Conservation (phyloP, 1,284 basidiomycete species). For the Cryptococcus sp. region DNA sequence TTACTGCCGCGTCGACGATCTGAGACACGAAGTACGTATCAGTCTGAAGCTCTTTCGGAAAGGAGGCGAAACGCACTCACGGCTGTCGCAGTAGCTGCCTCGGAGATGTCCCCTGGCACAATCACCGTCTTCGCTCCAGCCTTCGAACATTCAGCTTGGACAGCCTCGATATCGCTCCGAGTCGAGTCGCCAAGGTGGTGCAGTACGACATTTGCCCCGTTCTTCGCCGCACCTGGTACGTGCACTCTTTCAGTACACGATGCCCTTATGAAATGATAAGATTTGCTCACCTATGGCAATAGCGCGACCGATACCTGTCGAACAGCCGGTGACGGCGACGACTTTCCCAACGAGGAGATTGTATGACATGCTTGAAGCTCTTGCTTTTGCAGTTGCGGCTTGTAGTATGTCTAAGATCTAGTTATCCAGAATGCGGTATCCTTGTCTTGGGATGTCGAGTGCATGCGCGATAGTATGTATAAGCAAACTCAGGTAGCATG, state of each 20-base stretch:
- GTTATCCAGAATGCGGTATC: too few species aligned
- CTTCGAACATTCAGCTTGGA: constrained; percentile 59
- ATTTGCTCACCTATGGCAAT: constrained; percentile 62
- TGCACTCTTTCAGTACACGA: constrained; percentile 1
- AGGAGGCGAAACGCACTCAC: constrained; percentile 45
- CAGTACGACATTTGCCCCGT: constrained; percentile 69
- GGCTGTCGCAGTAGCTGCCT: constrained; percentile 63
- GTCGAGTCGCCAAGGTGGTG: constrained; percentile 69
- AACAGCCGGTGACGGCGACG: constrained; percentile 72
- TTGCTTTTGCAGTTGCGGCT: background rate
- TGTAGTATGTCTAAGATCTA: too few species aligned
- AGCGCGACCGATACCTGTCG: constrained; percentile 77
- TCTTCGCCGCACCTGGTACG: constrained; percentile 52
- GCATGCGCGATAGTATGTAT: too few species aligned
- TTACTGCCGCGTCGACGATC: constrained; percentile 64
- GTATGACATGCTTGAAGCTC: constrained; percentile 13
- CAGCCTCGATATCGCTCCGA: constrained; percentile 51
- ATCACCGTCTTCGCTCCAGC: constrained; percentile 51
- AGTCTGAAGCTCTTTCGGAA: background rate
- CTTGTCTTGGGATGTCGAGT: too few species aligned
- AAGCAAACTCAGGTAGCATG: too few species aligned
- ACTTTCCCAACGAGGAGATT: constrained; percentile 62
- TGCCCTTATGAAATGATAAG: background rate
- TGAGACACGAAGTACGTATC: constrained; percentile 28
- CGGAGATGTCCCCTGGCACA: constrained; percentile 69